Percentiles rank a stretch among this genome's conserved stretches.
Evolutionary conservation across 106 monocot genomes (phyloP).

Genomic region (Hemerocallis citrina): DNA sequence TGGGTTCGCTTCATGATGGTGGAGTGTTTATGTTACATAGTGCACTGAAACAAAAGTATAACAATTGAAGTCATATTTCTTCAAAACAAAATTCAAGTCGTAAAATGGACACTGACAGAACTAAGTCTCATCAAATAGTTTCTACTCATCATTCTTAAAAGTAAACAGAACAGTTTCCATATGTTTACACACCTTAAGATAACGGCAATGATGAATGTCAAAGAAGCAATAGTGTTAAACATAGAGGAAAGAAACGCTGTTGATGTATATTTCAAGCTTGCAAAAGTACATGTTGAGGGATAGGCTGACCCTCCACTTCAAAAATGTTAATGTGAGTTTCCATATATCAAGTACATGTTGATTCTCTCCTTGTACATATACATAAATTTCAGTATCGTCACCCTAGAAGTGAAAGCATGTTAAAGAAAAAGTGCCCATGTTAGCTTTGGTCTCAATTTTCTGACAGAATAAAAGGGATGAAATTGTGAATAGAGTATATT

Average conservation of each 20-base stretch:
- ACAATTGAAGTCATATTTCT: too few relatives aligned
- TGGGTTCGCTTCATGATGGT: too few relatives aligned
- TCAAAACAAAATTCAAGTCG: too few relatives aligned
- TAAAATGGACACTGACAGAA: neutral
- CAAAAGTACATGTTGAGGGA: conserved; percentile 90
- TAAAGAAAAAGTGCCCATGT: conserved; percentile 78
- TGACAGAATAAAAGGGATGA: conserved; percentile 18
- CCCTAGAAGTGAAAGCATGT: conserved; percentile 77
- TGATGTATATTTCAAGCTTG: conserved; percentile 79
- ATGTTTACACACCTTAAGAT: conserved; percentile 38
- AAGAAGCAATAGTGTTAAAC: conserved; percentile 74
- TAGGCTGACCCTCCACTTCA: conserved; percentile 54
- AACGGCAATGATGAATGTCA: conserved; percentile 82
- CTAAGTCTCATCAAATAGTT: neutral
- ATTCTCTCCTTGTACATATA: neutral
- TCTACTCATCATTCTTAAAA: too few relatives aligned
- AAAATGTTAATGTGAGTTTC: neutral
- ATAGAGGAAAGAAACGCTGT: conserved; percentile 69
- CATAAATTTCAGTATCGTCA: conserved; percentile 15
- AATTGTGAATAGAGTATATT: neutral
- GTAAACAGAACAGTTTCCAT: neutral
- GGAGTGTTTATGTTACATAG: too few relatives aligned
- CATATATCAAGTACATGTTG: neutral
- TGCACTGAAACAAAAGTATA: too few relatives aligned
- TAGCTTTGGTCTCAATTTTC: conserved; percentile 73